These are phyloP conservation scores for Knoxdaviesia capensis DNA, from an alignment of 2,329 filamentous ascomycete species.

Conservation along the genomic window DNA sequence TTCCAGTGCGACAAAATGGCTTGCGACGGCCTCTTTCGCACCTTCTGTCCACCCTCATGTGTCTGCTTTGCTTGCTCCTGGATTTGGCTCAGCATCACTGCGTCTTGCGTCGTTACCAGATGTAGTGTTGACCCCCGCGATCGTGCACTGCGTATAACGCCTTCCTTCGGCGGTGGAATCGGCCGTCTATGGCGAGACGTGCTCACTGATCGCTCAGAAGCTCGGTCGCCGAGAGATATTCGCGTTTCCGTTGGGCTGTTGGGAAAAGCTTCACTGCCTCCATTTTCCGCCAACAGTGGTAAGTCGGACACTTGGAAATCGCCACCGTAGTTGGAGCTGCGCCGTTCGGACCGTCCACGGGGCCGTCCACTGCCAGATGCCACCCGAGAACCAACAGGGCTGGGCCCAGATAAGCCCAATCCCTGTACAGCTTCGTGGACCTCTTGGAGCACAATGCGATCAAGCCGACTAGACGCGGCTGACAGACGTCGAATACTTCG, in stretches of 20 bases:
- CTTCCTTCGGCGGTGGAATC: conserved; percentile 72
- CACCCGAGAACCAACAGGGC: conserved; percentile 9
- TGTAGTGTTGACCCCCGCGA: conserved; percentile 74
- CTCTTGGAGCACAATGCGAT: conserved; percentile 58
- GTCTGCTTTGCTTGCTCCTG: conserved; percentile 6
- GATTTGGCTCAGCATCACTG: conserved; percentile 16
- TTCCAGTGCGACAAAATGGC: conserved; percentile 41
- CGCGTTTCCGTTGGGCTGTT: too few relatives aligned
- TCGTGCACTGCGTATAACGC: conserved; percentile 42
- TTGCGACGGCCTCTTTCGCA: conserved; percentile 35
- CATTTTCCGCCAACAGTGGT: conserved; percentile 48
- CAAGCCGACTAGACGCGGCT: conserved; percentile 70
- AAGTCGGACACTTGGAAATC: conserved; percentile 51
- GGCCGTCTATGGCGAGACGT: conserved; percentile 59
- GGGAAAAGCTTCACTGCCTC: too few relatives aligned
- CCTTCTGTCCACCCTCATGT: conserved; percentile 18
- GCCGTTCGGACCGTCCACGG: conserved; percentile 58
- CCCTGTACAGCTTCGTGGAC: conserved; percentile 46
- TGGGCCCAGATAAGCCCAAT: too few relatives aligned
- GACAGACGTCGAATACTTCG: conserved; percentile 68
- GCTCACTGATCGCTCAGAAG: conserved; percentile 53
- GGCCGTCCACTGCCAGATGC: conserved; percentile 34
- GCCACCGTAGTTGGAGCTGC: conserved; percentile 44
- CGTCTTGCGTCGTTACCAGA: conserved; percentile 49
- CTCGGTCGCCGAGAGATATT: conserved; percentile 34